Evolutionary conservation across 768 basidiomycete species (phyloP).

Genomic region (Chalciporus chontae): DNA sequence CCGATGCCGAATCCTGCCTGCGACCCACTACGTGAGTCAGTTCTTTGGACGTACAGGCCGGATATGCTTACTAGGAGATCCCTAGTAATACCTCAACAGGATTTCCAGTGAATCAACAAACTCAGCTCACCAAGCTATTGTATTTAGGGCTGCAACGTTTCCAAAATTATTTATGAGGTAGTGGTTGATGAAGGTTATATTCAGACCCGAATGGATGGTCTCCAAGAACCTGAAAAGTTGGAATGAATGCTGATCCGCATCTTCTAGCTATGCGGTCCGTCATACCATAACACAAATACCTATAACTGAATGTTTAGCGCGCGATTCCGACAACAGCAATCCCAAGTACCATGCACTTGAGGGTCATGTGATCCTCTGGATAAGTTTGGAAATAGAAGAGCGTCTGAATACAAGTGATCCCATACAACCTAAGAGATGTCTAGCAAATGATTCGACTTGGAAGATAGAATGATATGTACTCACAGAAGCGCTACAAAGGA

Average conservation of each 20-base stretch:
- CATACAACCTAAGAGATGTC: conserved; percentile 1
- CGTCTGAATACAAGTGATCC: conserved; percentile 10
- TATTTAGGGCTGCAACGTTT: background rate
- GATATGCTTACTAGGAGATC: background rate
- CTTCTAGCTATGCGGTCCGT: too few relatives aligned
- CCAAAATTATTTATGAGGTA: conserved; percentile 10
- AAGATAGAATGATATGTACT: background rate
- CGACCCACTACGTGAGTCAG: background rate
- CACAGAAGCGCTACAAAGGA: background rate
- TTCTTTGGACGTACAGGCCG: background rate
- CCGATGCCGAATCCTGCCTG: background rate
- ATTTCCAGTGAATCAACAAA: background rate
- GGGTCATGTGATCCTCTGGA: background rate
- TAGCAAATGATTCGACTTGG: too few relatives aligned
- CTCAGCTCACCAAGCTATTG: background rate
- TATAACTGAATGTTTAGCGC: background rate
- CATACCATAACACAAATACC: conserved; percentile 5
- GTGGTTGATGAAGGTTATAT: conserved; percentile 3
- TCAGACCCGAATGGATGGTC: conserved; percentile 6
- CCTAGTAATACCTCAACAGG: background rate
- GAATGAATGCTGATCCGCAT: background rate
- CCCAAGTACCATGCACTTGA: conserved; percentile 6
- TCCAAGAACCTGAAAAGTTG: conserved; percentile 6
- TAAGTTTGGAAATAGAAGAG: conserved; percentile 10
- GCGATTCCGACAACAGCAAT: background rate